These are phyloP conservation scores for Podospora bellae-mahoneyi DNA, from an alignment of 495 filamentous ascomycete species.

Conservation along the genomic window DNA sequence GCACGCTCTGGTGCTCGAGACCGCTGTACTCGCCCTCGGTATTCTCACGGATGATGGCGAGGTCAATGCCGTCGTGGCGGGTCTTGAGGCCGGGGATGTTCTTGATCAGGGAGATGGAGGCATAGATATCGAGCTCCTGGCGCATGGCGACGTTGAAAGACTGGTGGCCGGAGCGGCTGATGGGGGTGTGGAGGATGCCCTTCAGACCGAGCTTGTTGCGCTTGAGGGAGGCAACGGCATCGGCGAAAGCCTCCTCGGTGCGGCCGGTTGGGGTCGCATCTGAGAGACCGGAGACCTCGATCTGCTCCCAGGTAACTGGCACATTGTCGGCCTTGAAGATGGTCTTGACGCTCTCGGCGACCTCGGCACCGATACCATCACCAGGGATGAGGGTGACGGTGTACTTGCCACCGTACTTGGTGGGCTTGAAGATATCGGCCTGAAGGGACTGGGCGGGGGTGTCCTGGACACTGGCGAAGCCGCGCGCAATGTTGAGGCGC, in stretches of 20 bases:
- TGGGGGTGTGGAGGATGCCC: slow-evolving; percentile 94
- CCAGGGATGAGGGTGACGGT: slow-evolving; percentile 97
- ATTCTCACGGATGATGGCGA: slow-evolving; percentile 99
- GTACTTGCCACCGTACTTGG: slow-evolving; percentile 99
- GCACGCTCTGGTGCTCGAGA: slow-evolving; percentile 95
- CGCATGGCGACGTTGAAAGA: slow-evolving; percentile 99
- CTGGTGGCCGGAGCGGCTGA: slow-evolving; percentile 95
- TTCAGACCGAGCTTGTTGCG: slow-evolving; percentile 98
- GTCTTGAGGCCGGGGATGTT: slow-evolving; percentile 98
- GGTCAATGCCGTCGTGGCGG: slow-evolving; percentile 91
- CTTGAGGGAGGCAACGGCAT: slow-evolving; percentile 90
- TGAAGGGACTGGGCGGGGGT: slow-evolving; percentile 83
- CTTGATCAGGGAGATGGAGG: slow-evolving; percentile 96
- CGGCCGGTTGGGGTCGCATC: slow-evolving; percentile 76
- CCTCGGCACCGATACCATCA: slow-evolving; percentile 97
- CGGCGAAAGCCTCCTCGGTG: slow-evolving; percentile 89
- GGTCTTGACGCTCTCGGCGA: slow-evolving; percentile 95
- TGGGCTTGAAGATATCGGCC: slow-evolving; percentile 93
- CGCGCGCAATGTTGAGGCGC: slow-evolving; percentile 43
- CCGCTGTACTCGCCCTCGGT: slow-evolving; percentile 99
- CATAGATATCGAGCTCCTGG: slow-evolving; percentile 99
- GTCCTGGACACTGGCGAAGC: slow-evolving; percentile 71
- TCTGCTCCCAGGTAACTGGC: slow-evolving; percentile 96
- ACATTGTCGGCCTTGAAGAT: slow-evolving; percentile 99
- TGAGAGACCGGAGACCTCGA: slow-evolving; percentile 85